Conservation (phyloP, 768 basidiomycete species). For the Boletus vermiculosoides region DNA sequence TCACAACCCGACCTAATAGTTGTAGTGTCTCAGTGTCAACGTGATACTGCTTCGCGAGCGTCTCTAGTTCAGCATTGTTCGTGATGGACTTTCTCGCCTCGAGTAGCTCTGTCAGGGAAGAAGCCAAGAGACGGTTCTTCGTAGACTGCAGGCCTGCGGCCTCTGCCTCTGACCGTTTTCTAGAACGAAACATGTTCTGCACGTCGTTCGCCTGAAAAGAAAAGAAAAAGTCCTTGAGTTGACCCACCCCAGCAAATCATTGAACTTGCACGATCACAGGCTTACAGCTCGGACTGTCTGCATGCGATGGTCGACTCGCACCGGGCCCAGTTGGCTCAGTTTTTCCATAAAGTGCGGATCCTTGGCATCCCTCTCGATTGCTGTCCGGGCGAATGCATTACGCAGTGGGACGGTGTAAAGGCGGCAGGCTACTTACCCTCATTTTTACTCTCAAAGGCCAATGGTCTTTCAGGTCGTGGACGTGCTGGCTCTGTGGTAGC, state of each 20-base stretch:
- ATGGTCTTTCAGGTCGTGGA: constrained; percentile 22
- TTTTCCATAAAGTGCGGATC: constrained; percentile 74
- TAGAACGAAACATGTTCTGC: constrained; percentile 51
- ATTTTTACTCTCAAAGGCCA: constrained; percentile 52
- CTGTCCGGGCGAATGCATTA: constrained; percentile 34
- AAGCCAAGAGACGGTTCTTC: constrained; percentile 55
- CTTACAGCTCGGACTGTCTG: constrained; percentile 48
- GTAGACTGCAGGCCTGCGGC: constrained; percentile 41
- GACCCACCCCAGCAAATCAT: neutral
- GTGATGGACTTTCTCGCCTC: constrained; percentile 56
- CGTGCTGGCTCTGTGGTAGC: constrained; percentile 7
- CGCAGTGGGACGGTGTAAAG: neutral
- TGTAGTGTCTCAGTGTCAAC: constrained; percentile 55
- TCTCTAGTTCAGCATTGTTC: constrained; percentile 42
- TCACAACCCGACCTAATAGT: constrained; percentile 55
- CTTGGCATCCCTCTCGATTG: constrained; percentile 58
- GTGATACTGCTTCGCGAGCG: constrained; percentile 52
- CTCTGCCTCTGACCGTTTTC: constrained; percentile 54
- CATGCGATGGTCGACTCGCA: constrained; percentile 67
- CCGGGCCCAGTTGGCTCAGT: constrained; percentile 61
- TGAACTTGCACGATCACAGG: neutral
- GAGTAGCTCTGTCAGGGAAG: constrained; percentile 54
- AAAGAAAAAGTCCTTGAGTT: neutral
- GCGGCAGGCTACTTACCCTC: constrained; percentile 37
- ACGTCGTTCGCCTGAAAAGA: constrained; percentile 26